Conservation (phyloP, 2,329 filamentous ascomycete species). For the Phialophora expanda region DNA sequence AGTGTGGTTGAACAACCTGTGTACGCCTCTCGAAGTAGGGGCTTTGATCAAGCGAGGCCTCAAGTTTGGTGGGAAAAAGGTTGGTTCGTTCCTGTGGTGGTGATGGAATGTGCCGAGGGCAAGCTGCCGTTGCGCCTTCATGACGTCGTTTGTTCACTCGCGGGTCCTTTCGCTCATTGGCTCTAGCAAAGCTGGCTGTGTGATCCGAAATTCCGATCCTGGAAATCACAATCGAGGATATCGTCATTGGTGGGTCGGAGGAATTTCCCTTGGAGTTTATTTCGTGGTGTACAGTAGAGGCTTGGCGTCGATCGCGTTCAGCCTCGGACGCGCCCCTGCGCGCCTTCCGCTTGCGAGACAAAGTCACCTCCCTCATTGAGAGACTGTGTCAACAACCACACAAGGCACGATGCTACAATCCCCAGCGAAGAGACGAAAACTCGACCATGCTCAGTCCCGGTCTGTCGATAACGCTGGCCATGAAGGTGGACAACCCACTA, state of each 20-base stretch:
- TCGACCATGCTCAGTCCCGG: slow-evolving; percentile 6
- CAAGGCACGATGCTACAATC: slow-evolving; percentile 25
- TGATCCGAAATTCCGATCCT: background rate
- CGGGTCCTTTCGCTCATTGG: background rate
- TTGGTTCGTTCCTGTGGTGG: background rate
- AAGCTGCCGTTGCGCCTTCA: background rate
- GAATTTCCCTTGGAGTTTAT: slow-evolving; percentile 1
- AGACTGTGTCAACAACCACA: slow-evolving; percentile 7
- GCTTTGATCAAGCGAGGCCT: background rate
- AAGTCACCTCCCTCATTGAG: background rate
- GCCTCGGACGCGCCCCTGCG: background rate
- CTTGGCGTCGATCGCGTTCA: slow-evolving; percentile 11
- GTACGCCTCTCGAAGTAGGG: background rate
- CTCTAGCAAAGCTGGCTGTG: background rate
- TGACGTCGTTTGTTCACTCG: background rate
- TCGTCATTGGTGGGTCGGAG: slow-evolving; percentile 7
- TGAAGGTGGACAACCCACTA: slow-evolving; percentile 25
- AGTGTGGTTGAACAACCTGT: background rate
- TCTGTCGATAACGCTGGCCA: background rate
- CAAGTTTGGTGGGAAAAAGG: slow-evolving; percentile 1
- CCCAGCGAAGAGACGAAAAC: slow-evolving; percentile 33
- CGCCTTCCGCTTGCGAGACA: background rate
- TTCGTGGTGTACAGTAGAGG: background rate
- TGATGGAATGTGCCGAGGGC: slow-evolving; percentile 5
- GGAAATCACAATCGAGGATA: background rate